Base-by-base conservation (phyloP, 2,329 filamentous ascomycete species). In the Fusarium graminum region DNA sequence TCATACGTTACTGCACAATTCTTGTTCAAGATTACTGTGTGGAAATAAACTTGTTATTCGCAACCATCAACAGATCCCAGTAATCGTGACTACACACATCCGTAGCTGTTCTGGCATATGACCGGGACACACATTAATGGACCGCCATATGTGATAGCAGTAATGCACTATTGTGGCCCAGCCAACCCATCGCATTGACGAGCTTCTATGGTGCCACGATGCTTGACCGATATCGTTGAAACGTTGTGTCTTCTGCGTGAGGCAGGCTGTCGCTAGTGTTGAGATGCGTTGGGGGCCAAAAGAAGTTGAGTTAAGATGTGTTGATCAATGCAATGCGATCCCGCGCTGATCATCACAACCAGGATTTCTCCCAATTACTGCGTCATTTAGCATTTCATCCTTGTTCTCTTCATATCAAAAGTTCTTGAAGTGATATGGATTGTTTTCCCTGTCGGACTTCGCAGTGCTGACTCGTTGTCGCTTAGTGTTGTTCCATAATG, bases 271-370 rank as follows among this genome's bases (percentile, higher is more conserved):
- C 6, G 85, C 76, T 9, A 70, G 75, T 38, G 29, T 38, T 4
- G 9, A 16, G 34, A 46, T 39, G 30, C 25, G 5, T 42, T 63
- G 34, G 59, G 43, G 59, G 44, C 59, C 25, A 29, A 40, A 72
- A 70, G 8, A 13, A 45, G 46, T n/a, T 39, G 32, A 73, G 62
- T 81, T 69, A 49, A 79, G 74, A 1, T 89, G 86, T 1, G 91
- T 92, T 3, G 90, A 88, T 4, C 93, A 80, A 74, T 94, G 91
- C 75, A 81, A 5, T 73, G 74, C 50, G 80, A 47, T 76, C 78
- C 10, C 74, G 65, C 72, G 44, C 70, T 79, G 60, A 80, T 76
- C 11, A 70, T 12, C 69, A 71, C 26, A 88, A 77, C 26, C 80
- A 74, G 2, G 68, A 77, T 47, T 45, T 63, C 17, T 36, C 53